Evolutionary conservation across 257 asterid species (phyloP).

Genomic region (Paulownia fortunei): DNA sequence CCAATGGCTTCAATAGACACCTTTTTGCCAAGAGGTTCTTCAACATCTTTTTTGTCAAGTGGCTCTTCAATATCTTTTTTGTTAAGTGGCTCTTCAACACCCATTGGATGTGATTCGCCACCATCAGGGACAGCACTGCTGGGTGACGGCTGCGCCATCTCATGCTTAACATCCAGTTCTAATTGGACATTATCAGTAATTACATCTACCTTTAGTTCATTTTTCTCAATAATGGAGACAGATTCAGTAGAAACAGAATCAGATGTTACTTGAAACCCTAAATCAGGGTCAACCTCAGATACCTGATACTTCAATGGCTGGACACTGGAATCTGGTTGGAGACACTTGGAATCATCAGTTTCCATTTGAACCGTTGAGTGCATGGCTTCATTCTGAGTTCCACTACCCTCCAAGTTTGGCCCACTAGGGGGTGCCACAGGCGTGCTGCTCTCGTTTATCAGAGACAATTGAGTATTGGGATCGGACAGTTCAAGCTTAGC

Average conservation of each 20-base stretch:
- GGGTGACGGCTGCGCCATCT: slow-evolving; percentile 52
- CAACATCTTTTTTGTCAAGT: slow-evolving; percentile 46
- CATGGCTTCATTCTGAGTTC: slow-evolving; percentile 43
- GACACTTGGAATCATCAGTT: slow-evolving; percentile 45
- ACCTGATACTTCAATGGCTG: slow-evolving; percentile 65
- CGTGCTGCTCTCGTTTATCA: slow-evolving; percentile 29
- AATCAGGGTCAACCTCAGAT: slow-evolving; percentile 71
- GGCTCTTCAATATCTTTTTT: slow-evolving; percentile 39
- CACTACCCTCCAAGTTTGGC: slow-evolving; percentile 31
- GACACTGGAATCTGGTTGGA: slow-evolving; percentile 43
- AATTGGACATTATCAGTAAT: slow-evolving; percentile 72
- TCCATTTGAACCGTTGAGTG: slow-evolving; percentile 40
- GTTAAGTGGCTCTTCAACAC: slow-evolving; percentile 54
- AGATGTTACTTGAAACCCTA: slow-evolving; percentile 74
- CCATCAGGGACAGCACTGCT: slow-evolving; percentile 51
- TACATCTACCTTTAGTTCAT: slow-evolving; percentile 72
- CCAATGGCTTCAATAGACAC: slow-evolving; percentile 42
- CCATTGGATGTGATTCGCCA: slow-evolving; percentile 64
- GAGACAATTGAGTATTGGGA: slow-evolving; percentile 29
- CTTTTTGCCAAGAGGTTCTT: slow-evolving; percentile 44
- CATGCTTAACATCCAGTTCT: slow-evolving; percentile 73
- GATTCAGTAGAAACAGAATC: slow-evolving; percentile 77
- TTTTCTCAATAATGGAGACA: slow-evolving; percentile 70
- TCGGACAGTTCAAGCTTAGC: slow-evolving; percentile 31
- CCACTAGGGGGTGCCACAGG: slow-evolving; percentile 29